phyloP scores from a whole-genome alignment of 495 filamentous ascomycete genomes.

The Lepidopterella palustris region DNA sequence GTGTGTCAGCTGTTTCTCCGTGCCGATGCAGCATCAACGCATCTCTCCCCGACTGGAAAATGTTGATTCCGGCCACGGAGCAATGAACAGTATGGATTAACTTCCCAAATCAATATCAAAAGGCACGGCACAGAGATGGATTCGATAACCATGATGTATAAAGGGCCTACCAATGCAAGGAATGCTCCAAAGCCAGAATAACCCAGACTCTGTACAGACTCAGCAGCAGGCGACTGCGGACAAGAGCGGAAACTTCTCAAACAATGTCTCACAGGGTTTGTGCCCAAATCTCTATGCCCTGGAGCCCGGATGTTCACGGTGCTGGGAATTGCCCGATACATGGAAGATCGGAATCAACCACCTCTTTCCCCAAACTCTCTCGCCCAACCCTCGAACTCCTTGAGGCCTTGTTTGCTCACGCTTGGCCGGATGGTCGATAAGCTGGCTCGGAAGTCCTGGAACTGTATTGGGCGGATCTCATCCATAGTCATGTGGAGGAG shows the following conservation, averaged over 20 bases:
- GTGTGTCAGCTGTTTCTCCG: too few species aligned
- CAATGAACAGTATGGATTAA: too few species aligned
- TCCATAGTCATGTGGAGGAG: constrained; percentile 87
- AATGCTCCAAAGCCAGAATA: neutral
- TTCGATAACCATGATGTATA: neutral
- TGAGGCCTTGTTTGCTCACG: constrained; percentile 76
- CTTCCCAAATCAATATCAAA: too few species aligned
- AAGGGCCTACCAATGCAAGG: neutral
- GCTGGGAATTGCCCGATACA: neutral
- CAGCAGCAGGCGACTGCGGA: too few species aligned
- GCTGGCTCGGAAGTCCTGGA: constrained; percentile 80
- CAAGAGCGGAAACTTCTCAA: too few species aligned
- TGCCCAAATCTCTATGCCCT: neutral
- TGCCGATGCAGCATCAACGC: too few species aligned
- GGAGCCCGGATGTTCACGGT: neutral
- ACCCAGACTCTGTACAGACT: too few species aligned
- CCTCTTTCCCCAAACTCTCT: constrained; percentile 87
- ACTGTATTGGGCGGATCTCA: constrained; percentile 79
- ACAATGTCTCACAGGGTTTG: neutral
- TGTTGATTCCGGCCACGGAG: too few species aligned
- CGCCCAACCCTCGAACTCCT: constrained; percentile 91
- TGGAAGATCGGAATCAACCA: constrained; percentile 36
- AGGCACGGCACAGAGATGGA: too few species aligned
- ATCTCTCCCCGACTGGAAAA: too few species aligned
- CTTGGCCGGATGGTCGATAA: constrained; percentile 81